Conservation (phyloP, 257 asterid genomes). For the Capsicum baccatum region DNA sequence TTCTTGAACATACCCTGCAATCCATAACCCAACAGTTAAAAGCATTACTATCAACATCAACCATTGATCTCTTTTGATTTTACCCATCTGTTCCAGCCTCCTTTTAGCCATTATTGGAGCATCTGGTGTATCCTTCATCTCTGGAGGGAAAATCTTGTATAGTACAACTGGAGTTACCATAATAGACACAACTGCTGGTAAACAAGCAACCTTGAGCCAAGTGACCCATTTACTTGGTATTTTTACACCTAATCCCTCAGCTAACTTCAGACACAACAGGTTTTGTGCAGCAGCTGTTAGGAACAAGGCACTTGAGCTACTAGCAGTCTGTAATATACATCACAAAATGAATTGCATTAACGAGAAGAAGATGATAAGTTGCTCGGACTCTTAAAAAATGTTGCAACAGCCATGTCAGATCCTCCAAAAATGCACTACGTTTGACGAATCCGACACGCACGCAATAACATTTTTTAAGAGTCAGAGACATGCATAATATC, state of each 20-base stretch:
- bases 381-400: too few relatives aligned
- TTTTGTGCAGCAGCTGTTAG: constrained; percentile 91
- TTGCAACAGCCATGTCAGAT: too few relatives aligned
- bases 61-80: constrained; percentile 75
- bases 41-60: constrained; percentile 69
- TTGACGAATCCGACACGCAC: too few relatives aligned
- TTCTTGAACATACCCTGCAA: constrained; percentile 59
- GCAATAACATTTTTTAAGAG: too few relatives aligned
- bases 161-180: constrained; percentile 59
- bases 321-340: constrained; percentile 53
- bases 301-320: constrained; percentile 75
- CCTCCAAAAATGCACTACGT: too few relatives aligned
- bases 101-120: constrained; percentile 71
- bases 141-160: constrained; percentile 72
- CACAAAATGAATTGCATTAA: constrained; percentile 24
- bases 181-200: constrained; percentile 59
- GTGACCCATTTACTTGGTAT: constrained; percentile 68
- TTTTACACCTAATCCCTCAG: constrained; percentile 71
- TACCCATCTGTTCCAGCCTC: constrained; percentile 73
- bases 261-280: constrained; percentile 69
- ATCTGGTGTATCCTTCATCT: constrained; percentile 70
- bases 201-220: constrained; percentile 66
- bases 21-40: constrained; percentile 70
- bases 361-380: neutral
- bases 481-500: neutral